A percentile compares a stretch with the other conserved stretches of the same genome.
phyloP scores from a whole-genome alignment of 331 rosid genomes.

The Phaseolus coccineus region DNA sequence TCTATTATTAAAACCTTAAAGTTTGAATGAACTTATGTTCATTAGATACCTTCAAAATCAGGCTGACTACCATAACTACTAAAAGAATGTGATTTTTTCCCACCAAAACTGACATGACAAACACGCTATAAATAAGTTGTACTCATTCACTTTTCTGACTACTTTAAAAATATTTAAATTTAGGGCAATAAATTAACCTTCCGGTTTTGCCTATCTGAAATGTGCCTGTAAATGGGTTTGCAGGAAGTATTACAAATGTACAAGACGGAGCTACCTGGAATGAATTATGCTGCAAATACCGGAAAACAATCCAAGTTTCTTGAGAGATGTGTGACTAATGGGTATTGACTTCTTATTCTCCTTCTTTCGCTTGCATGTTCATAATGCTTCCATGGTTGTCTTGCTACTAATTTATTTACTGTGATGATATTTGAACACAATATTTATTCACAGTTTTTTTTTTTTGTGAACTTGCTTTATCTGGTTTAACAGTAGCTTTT shows the following conservation, averaged over 20 bases:
- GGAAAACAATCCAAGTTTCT: conserved; percentile 86
- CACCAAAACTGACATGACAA: too few species aligned
- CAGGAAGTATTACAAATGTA: conserved; percentile 80
- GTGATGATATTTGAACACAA: not conserved
- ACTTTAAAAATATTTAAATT: not conserved
- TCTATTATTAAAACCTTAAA: too few species aligned
- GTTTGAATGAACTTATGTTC: too few species aligned
- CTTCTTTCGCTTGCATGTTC: conserved; percentile 13
- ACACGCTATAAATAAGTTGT: not conserved
- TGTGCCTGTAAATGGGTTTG: conserved; percentile 40
- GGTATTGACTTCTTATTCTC: conserved; percentile 54
- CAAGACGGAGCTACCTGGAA: conserved; percentile 77
- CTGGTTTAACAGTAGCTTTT: conserved; percentile 7
- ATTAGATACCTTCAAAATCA: not conserved
- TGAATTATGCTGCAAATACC: conserved; percentile 92
- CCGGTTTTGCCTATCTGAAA: not conserved
- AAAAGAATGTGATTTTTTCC: not conserved
- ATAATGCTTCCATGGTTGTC: conserved; percentile 14
- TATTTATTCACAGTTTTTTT: not conserved
- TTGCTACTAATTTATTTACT: not conserved
- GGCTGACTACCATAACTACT: not conserved
- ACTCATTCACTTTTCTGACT: not conserved
- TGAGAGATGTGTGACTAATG: conserved; percentile 84
- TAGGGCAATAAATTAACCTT: not conserved
- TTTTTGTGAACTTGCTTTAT: not conserved